Evolutionary conservation across 2,329 filamentous ascomycete genomes (phyloP).

Genomic region (Aspergillus novofumigatus): DNA sequence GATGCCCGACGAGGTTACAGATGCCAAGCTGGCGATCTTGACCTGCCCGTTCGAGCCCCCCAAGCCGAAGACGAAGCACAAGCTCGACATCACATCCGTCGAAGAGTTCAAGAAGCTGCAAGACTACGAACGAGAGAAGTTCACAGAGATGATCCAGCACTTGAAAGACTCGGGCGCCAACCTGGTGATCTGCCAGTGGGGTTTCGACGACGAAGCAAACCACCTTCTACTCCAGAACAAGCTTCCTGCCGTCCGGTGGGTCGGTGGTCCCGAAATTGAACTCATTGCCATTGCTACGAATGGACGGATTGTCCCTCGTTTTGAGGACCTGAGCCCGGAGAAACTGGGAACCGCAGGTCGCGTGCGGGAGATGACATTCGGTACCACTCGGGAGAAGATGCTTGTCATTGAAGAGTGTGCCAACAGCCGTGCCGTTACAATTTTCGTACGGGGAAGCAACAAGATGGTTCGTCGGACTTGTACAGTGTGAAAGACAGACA

Average conservation of each 20-base stretch:
- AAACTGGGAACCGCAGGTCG: slow-evolving; percentile 89
- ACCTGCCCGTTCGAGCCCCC: slow-evolving; percentile 98
- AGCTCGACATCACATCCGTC: slow-evolving; percentile 93
- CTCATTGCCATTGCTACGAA: slow-evolving; percentile 98
- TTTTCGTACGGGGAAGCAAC: slow-evolving; percentile 96
- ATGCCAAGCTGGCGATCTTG: slow-evolving; percentile 95
- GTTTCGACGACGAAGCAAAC: slow-evolving; percentile 98
- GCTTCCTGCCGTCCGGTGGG: slow-evolving; percentile 94
- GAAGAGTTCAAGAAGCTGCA: slow-evolving; percentile 99
- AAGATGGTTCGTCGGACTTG: slow-evolving; percentile 72
- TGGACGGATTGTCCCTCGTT: slow-evolving; percentile 92
- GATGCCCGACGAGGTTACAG: slow-evolving; percentile 91
- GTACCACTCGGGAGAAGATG: slow-evolving; percentile 99
- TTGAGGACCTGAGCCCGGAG: slow-evolving; percentile 85
- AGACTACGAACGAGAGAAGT: slow-evolving; percentile 92
- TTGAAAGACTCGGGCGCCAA: slow-evolving; percentile 98
- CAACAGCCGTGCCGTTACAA: slow-evolving; percentile 92
- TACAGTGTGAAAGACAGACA: neutral
- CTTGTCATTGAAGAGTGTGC: slow-evolving; percentile 98
- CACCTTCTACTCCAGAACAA: slow-evolving; percentile 94
- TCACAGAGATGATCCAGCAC: slow-evolving; percentile 96
- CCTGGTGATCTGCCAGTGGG: slow-evolving; percentile 98
- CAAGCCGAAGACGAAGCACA: slow-evolving; percentile 99
- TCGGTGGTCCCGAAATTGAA: slow-evolving; percentile 96
- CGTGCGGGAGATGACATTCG: slow-evolving; percentile 92